Conservation (phyloP, 768 basidiomycete genomes). For the Kondoa malvinella region DNA sequence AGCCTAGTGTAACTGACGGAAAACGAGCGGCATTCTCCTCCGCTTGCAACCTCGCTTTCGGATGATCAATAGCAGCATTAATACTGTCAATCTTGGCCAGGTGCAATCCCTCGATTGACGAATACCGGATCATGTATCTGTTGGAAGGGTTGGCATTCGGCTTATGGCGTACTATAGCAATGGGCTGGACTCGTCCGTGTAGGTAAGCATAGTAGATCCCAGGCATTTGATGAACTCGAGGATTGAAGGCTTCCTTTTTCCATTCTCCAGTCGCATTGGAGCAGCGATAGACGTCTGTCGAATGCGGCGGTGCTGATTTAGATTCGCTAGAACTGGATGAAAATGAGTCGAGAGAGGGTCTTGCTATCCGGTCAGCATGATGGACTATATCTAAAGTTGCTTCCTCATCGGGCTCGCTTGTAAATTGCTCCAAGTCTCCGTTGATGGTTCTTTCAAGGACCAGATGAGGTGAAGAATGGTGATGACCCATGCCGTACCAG, state of each 20-base stretch:
- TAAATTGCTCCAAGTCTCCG: neutral
- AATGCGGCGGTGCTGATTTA: neutral
- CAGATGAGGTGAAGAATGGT: neutral
- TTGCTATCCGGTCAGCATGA: neutral
- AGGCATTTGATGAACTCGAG: neutral
- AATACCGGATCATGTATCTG: neutral
- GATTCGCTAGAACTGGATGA: neutral
- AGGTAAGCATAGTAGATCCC: neutral
- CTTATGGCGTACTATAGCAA: neutral
- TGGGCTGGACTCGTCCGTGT: neutral
- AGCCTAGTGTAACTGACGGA: neutral
- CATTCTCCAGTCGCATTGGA: neutral
- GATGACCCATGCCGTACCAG: neutral
- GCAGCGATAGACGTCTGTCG: neutral
- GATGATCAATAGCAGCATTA: neutral
- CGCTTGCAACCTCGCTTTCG: neutral
- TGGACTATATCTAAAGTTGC: neutral
- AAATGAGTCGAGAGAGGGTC: neutral
- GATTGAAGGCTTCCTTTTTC: neutral
- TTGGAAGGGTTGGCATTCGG: neutral
- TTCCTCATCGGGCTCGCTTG: neutral
- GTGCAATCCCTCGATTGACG: neutral
- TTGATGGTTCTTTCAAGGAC: neutral
- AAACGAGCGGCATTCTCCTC: neutral
- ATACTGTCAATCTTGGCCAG: neutral